Evolutionary conservation across 2,329 filamentous ascomycete genomes (phyloP).

Genomic region (Neonectria ditissima): DNA sequence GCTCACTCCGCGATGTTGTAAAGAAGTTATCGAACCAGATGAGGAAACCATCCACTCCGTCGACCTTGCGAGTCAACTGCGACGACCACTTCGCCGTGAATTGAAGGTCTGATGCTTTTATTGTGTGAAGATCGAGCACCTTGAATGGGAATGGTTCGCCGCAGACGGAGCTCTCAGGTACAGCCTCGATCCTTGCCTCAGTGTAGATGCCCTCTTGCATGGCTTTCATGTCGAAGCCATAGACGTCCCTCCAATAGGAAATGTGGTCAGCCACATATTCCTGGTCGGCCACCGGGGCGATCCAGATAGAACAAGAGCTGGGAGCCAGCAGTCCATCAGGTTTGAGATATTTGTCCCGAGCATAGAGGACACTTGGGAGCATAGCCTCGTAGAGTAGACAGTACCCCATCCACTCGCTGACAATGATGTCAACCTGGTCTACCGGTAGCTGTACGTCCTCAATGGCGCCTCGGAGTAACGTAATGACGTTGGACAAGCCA

Average conservation of each 20-base stretch:
- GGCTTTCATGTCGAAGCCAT: conserved; percentile 92
- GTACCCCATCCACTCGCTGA: conserved; percentile 99
- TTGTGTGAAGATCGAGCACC: conserved; percentile 80
- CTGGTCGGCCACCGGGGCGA: conserved; percentile 82
- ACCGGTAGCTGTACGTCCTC: conserved; percentile 87
- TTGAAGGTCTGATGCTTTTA: conserved; percentile 76
- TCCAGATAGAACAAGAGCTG: conserved; percentile 83
- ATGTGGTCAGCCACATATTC: conserved; percentile 84
- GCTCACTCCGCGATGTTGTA: conserved; percentile 68
- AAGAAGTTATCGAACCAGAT: conserved; percentile 98
- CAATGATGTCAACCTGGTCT: conserved; percentile 88
- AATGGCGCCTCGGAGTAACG: conserved; percentile 84
- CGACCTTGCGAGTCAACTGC: conserved; percentile 70
- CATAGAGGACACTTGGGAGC: conserved; percentile 91
- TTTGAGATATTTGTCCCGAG: conserved; percentile 86
- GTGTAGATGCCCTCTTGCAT: conserved; percentile 88
- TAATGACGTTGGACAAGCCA: conserved; percentile 78
- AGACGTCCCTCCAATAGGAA: conserved; percentile 90
- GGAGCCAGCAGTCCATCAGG: conserved; percentile 87
- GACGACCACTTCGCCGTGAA: conserved; percentile 79
- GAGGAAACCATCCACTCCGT: conserved; percentile 84
- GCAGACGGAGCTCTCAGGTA: conserved; percentile 70
- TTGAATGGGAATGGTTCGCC: conserved; percentile 75
- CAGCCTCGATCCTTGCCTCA: conserved; percentile 82
- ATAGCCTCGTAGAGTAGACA: conserved; percentile 94